Base-by-base conservation (phyloP, 129 eudicot species). In the sunflower (Helianthus annuus) region DNA sequence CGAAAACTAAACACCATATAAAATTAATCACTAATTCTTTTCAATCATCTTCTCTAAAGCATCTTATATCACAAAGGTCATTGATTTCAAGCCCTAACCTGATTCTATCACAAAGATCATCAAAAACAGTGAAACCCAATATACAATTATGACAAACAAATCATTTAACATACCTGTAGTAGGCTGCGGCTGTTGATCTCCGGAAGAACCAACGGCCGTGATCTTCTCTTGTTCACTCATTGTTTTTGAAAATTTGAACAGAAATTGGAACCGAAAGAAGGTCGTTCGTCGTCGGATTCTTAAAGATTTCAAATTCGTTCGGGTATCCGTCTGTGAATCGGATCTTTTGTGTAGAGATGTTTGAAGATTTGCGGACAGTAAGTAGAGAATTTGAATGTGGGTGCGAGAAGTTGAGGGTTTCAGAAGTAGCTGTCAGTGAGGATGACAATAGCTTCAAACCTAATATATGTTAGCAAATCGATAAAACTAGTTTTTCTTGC, bases 101-200 rank as follows among this genome's bases (percentile, higher is more conserved):
- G 8, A 24, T 71, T 71, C 27, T 3, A 58, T 14, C 10, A 32
- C 40, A 24, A 17, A 55, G 9, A 34, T 57, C 10, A 34, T 57
- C 15, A 58, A 57, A 6, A 39, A 38, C n/a, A 51, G n/a, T 48
- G 39, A 55, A 55, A 39, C 16, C 56, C 8, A 19, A 19, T 7
- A 64, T 0, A 71, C 2, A 19, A 72, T 46, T 60, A 38, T 16
- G 60, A 15, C 19, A 45, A 59, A 48, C 40, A 62, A 61, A 34
- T 34, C 15, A 51, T n/a, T 19, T 64, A 4, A 76, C 14, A 36
- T 69, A 76, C 81, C 77, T 69, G 72, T 32, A 12, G 69, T 19
- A 9, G 74, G 9, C 42, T 68, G 80, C 75, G 55, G 45, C 66
- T 65, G 67, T 54, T 70, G 77, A 71, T 70, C 70, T 14, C 64